Percentiles rank a stretch among this genome's conserved stretches.
Evolutionary conservation across 805 yeast species (phyloP).

Genomic region (Kazachstania taianensis): DNA sequence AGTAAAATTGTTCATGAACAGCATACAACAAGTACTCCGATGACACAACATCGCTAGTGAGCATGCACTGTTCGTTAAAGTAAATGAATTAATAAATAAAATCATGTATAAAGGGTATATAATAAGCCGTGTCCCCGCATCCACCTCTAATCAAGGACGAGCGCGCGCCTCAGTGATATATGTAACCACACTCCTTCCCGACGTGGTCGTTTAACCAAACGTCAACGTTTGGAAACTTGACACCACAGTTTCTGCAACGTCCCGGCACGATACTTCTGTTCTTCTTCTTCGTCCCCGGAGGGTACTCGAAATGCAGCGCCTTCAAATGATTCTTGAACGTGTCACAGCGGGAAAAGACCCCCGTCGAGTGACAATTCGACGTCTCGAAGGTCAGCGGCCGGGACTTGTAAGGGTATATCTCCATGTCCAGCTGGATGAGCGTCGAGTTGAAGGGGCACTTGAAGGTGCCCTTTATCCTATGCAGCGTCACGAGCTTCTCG

Average conservation of each 20-base stretch:
- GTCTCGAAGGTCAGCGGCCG: slow-evolving; percentile 21
- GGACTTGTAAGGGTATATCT: slow-evolving; percentile 21
- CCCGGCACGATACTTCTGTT: slow-evolving; percentile 64
- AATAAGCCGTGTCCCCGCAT: no score
- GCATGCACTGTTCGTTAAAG: no score
- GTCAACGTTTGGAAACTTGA: slow-evolving; percentile 56
- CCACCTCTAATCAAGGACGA: no score
- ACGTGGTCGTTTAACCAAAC: slow-evolving; percentile 73
- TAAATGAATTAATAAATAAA: no score
- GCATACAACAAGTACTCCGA: no score
- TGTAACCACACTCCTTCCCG: slow-evolving; percentile 31
- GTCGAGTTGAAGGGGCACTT: slow-evolving; percentile 58
- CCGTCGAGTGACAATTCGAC: slow-evolving; percentile 61
- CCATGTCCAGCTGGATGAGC: slow-evolving; percentile 24
- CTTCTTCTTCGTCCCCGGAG: slow-evolving; percentile 73
- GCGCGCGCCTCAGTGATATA: slow-evolving; percentile 17
- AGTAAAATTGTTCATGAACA: no score
- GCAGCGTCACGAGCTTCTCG: slow-evolving; percentile 22
- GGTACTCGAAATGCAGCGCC: slow-evolving; percentile 83
- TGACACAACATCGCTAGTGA: no score
- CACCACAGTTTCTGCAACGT: slow-evolving; percentile 67
- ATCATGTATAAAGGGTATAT: no score
- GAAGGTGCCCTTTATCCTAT: slow-evolving; percentile 36
- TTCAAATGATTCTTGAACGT: slow-evolving; percentile 86
- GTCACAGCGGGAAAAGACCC: slow-evolving; percentile 81